phyloP scores from a whole-genome alignment of 352 stramenopile species.

The Globisporangium abappressorium region DNA sequence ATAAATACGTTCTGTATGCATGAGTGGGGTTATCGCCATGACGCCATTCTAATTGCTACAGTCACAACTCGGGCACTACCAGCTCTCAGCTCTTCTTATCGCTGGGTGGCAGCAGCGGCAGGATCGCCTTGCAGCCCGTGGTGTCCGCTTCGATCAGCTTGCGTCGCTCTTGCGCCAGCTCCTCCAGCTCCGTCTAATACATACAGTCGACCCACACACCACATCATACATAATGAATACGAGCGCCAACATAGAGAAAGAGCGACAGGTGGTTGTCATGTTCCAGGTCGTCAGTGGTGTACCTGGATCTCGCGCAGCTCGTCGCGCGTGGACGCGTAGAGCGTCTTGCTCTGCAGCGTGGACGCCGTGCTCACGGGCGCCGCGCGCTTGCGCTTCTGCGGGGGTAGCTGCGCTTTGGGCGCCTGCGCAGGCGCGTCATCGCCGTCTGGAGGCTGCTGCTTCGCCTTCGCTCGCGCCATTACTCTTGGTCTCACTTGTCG shows the following conservation, averaged over 20 bases:
- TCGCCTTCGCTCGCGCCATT: neutral
- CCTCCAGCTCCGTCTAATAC: constrained; percentile 30
- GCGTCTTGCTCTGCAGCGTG: constrained; percentile 35
- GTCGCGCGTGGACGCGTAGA: constrained; percentile 43
- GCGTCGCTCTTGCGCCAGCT: constrained; percentile 30
- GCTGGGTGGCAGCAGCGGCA: constrained; percentile 30
- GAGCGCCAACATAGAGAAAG: neutral
- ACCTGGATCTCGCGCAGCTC: constrained; percentile 50
- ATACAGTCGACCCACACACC: neutral
- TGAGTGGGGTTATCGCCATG: neutral
- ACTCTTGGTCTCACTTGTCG: neutral
- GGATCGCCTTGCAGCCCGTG: constrained; percentile 21
- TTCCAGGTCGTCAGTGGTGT: neutral
- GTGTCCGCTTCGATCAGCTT: constrained; percentile 30
- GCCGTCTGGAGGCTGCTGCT: neutral
- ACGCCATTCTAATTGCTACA: neutral
- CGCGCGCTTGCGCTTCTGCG: constrained; percentile 30
- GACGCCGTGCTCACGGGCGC: constrained; percentile 29
- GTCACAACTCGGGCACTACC: neutral
- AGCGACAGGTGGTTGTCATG: neutral
- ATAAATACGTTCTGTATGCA: neutral
- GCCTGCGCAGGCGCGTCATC: neutral
- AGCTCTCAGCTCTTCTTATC: constrained; percentile 16
- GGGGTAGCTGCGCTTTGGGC: constrained; percentile 8
- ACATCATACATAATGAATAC: neutral